Percentiles rank a stretch among this genome's conserved stretches.
Evolutionary conservation across 2,329 filamentous ascomycete species (phyloP).

Genomic region (Trichoderma arundinaceum): DNA sequence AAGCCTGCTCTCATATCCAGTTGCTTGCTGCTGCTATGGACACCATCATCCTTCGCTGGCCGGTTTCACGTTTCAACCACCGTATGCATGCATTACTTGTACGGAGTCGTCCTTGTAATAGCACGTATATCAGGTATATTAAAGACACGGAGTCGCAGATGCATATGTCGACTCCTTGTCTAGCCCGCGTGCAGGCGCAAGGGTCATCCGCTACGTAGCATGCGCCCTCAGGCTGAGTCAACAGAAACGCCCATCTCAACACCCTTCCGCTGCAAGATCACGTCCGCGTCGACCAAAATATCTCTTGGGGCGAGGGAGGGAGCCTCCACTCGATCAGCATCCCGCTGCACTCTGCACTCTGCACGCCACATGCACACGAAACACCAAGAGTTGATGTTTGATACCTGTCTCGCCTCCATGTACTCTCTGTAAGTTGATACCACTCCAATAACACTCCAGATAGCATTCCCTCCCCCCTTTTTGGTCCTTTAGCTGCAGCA

Average conservation of each 20-base stretch:
- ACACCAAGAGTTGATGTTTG: neutral
- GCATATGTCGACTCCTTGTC: slow-evolving; percentile 18
- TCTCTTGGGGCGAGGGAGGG: neutral
- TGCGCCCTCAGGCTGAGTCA: slow-evolving; percentile 11
- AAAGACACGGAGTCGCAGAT: slow-evolving; percentile 4
- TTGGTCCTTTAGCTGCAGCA: too few species aligned
- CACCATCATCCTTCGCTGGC: too few species aligned
- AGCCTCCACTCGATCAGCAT: slow-evolving; percentile 15
- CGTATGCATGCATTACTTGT: neutral
- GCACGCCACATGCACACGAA: slow-evolving; percentile 22
- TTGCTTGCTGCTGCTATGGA: neutral
- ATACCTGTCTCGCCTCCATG: neutral
- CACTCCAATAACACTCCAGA: too few species aligned
- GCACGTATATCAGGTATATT: neutral
- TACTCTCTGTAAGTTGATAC: neutral
- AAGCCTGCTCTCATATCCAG: neutral
- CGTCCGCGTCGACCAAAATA: neutral
- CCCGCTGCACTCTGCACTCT: neutral
- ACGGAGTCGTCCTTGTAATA: neutral
- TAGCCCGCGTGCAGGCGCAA: slow-evolving; percentile 21
- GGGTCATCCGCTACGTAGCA: neutral
- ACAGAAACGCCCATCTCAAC: slow-evolving; percentile 7
- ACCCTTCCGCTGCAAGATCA: neutral
- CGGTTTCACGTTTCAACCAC: neutral
- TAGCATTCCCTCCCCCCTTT: too few species aligned